Conservation (phyloP, 139 green algal genomes). For the Picochlorum sp. region DNA sequence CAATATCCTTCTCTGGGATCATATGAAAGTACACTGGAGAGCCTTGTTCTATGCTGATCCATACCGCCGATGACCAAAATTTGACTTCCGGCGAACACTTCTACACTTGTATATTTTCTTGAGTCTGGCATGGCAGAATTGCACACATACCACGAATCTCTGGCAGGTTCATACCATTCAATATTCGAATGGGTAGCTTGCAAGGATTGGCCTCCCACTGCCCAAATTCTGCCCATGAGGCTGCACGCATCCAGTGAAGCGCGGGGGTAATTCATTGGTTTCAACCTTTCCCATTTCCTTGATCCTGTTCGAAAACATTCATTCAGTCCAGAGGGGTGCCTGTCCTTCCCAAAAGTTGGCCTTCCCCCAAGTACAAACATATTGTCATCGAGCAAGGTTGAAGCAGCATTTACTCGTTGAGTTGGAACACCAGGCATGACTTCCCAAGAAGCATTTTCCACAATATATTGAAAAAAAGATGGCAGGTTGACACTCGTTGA, state of each 20-base stretch:
- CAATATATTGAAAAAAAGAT: constrained; percentile 2
- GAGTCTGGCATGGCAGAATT: neutral
- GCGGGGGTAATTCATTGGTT: constrained; percentile 16
- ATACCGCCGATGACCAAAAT: constrained; percentile 55
- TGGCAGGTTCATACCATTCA: constrained; percentile 20
- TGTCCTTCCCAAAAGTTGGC: constrained; percentile 7
- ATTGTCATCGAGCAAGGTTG: neutral
- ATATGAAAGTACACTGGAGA: constrained; percentile 1
- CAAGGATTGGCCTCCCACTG: constrained; percentile 42
- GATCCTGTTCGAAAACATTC: constrained; percentile 14
- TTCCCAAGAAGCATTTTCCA: neutral
- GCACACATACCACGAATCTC: constrained; percentile 24
- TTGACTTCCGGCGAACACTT: constrained; percentile 18
- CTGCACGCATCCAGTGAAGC: constrained; percentile 15
- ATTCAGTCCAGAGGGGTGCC: constrained; percentile 10
- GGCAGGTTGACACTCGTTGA: constrained; percentile 5
- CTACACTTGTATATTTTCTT: constrained; percentile 48
- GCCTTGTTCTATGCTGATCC: constrained; percentile 15
- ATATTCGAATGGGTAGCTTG: constrained; percentile 30
- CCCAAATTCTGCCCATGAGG: constrained; percentile 27
- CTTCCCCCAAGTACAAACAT: constrained; percentile 20
- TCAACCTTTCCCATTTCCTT: constrained; percentile 12
- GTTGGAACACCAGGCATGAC: neutral
- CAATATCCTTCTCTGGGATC: neutral
- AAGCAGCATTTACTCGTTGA: constrained; percentile 15